Evolutionary conservation across 2,329 filamentous ascomycete species (phyloP).

Genomic region (Fusarium avenaceum): DNA sequence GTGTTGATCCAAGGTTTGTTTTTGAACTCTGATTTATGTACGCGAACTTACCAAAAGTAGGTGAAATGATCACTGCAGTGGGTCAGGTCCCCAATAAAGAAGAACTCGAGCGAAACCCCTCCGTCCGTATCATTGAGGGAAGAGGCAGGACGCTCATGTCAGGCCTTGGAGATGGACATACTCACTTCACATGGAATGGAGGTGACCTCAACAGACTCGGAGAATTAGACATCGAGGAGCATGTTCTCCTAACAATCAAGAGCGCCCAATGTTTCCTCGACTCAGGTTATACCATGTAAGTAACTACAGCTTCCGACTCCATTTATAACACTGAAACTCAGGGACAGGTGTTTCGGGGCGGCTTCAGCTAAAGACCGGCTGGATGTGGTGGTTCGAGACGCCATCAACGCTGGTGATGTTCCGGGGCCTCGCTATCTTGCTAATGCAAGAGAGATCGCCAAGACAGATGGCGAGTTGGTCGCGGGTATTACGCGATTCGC

Average conservation of each 20-base stretch:
- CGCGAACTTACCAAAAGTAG: background rate
- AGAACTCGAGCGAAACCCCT: background rate
- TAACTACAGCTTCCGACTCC: background rate
- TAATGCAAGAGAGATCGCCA: constrained; percentile 33
- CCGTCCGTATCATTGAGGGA: constrained; percentile 22
- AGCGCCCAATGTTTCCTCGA: constrained; percentile 34
- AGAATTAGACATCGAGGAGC: constrained; percentile 26
- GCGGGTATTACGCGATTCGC: constrained; percentile 29
- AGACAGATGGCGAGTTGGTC: constrained; percentile 25
- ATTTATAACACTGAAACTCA: background rate
- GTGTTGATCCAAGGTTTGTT: background rate
- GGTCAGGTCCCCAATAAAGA: background rate
- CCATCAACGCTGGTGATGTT: constrained; percentile 32
- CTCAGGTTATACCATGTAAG: constrained; percentile 37
- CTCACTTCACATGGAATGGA: constrained; percentile 37
- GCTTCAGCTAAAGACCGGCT: constrained; percentile 38
- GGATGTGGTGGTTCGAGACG: constrained; percentile 31
- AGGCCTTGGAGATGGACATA: constrained; percentile 26
- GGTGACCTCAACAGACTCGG: constrained; percentile 31
- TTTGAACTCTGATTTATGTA: too few relatives aligned
- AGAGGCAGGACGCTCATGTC: constrained; percentile 34
- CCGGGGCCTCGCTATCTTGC: constrained; percentile 31
- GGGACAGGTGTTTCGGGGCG: constrained; percentile 30
- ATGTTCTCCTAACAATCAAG: constrained; percentile 32
- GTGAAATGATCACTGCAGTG: background rate